These are phyloP conservation scores for Verticillium zaregamsianum DNA, from an alignment of 2,329 filamentous ascomycete species.

Conservation along the genomic window DNA sequence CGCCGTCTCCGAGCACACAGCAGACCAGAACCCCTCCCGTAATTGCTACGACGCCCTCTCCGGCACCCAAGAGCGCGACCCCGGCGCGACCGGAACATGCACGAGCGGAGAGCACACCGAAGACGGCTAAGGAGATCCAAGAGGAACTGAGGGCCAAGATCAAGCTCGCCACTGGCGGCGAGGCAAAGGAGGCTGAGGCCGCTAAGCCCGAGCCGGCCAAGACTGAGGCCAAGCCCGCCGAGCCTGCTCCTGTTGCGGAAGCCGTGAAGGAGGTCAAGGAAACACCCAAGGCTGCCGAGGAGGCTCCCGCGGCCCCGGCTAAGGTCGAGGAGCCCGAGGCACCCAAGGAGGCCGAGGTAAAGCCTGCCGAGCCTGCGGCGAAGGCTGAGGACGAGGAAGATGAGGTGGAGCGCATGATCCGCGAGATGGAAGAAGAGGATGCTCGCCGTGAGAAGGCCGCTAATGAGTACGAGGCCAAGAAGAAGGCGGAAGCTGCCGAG, in stretches of 20 bases:
- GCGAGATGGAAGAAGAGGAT: conserved; percentile 57
- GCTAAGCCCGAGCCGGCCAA: not conserved
- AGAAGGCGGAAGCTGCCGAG: conserved; percentile 36
- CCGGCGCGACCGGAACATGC: conserved; percentile 49
- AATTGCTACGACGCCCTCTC: conserved; percentile 71
- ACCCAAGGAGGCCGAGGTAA: conserved; percentile 19
- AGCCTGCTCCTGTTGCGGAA: conserved; percentile 36
- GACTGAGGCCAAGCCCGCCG: conserved; percentile 30
- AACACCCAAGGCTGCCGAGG: conserved; percentile 32
- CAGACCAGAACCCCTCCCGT: conserved; percentile 63
- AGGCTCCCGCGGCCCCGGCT: conserved; percentile 21
- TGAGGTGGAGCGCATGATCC: conserved; percentile 55
- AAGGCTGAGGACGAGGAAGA: conserved; percentile 43
- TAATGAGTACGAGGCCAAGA: conserved; percentile 37
- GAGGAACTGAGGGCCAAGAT: conserved; percentile 81
- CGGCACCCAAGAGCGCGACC: conserved; percentile 71
- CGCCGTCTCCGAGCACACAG: conserved; percentile 50
- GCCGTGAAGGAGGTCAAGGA: conserved; percentile 17
- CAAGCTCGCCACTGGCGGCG: conserved; percentile 49
- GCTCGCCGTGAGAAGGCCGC: conserved; percentile 43
- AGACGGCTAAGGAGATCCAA: conserved; percentile 77
- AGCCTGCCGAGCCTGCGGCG: conserved; percentile 22
- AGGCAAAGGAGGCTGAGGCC: conserved; percentile 13
- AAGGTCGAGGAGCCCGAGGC: conserved; percentile 18
- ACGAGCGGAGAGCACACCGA: conserved; percentile 67